Base-by-base conservation (phyloP, 1,284 basidiomycete species). In the Malassezia sp. region DNA sequence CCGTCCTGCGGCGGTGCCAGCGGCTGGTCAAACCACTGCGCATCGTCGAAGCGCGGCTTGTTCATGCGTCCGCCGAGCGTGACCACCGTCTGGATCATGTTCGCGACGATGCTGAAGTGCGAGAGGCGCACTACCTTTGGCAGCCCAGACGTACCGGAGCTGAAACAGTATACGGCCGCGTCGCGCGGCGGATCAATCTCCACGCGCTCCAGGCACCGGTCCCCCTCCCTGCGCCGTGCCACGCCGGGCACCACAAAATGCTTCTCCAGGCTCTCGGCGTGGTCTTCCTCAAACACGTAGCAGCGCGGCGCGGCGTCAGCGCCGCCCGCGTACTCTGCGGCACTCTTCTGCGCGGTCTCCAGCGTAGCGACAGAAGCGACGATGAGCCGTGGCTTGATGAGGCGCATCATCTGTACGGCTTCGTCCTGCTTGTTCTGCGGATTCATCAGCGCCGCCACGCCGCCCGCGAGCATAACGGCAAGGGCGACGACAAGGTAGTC, bases 41-140 rank as follows among this genome's bases (percentile, higher is more conserved):
- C 54, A 17, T 55, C 50, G 34, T 65, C 57, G 24, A 59, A 41
- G 1, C 60, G 36, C n/a, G 65, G 63, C 31, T 56, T 52, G 52
- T 63, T 63, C 37, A 55, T 45, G 1, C 63, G 55, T n/a, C 66
- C 65, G 18, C 54, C 49, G 43, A 69, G 54, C 20, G 60, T 49
- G 26, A 55, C 60, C 1, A 57, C 58, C 10, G 61, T 52, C 38
- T 69, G 66, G 30, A 69, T 62, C 26, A 59, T 45, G 49, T 69
- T 69, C 40, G 64, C 50, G 15, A 67, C 54, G 38, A 69, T 39
- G 34, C 56, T 61, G 29, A 46, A 48, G 46, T 69, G 66, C 14
- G 64, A 57, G n/a, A 69, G 54, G 32, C 52, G 49, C 23, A 69
- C 64, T 5, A 59, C 66, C 44, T 69, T 69, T 30, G 66, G 66